These are phyloP conservation scores for Pseudopediastrum boryanum DNA, from an alignment of 139 green algal genomes.

Conservation along the genomic window DNA sequence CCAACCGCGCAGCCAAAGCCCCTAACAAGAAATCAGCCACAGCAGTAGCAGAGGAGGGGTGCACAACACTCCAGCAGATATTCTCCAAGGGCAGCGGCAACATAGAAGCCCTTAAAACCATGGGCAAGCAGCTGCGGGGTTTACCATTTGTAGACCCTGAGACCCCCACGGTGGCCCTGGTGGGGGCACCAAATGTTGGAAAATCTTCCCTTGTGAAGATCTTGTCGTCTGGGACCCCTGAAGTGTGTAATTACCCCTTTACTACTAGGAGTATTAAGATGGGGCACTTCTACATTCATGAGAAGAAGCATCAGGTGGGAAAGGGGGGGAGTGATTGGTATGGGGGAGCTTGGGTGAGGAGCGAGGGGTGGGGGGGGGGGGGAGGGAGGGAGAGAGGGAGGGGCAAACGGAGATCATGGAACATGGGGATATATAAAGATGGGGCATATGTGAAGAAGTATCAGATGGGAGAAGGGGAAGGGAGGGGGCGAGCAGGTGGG, in stretches of 20 bases:
- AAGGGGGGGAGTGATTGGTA: not conserved
- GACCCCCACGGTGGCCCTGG: conserved; percentile 81
- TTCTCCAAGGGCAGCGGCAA: conserved; percentile 40
- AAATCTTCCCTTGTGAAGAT: conserved; percentile 91
- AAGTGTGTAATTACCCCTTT: conserved; percentile 98
- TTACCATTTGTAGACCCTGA: conserved; percentile 87
- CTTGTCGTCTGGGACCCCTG: conserved; percentile 82
- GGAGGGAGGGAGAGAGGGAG: too few relatives aligned
- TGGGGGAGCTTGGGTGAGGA: too few relatives aligned
- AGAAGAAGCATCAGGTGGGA: conserved; percentile 78
- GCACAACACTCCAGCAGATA: conserved; percentile 58
- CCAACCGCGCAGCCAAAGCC: conserved; percentile 59
- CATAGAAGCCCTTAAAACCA: conserved; percentile 78
- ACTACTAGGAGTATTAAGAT: conserved; percentile 97
- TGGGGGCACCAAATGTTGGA: conserved; percentile 65
- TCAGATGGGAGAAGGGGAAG: too few relatives aligned
- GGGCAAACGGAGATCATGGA: too few relatives aligned
- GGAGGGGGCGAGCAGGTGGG: too few relatives aligned
- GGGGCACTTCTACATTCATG: conserved; percentile 95
- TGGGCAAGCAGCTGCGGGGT: conserved; percentile 55
- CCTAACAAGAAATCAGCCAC: conserved; percentile 73
- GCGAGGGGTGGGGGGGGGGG: too few relatives aligned
- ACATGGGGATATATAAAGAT: too few relatives aligned
- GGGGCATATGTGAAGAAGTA: too few relatives aligned
- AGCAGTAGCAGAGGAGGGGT: conserved; percentile 67